Evolutionary conservation across 164 flowering plant genomes (phyloP).

Genomic region (Warburgia ugandensis): DNA sequence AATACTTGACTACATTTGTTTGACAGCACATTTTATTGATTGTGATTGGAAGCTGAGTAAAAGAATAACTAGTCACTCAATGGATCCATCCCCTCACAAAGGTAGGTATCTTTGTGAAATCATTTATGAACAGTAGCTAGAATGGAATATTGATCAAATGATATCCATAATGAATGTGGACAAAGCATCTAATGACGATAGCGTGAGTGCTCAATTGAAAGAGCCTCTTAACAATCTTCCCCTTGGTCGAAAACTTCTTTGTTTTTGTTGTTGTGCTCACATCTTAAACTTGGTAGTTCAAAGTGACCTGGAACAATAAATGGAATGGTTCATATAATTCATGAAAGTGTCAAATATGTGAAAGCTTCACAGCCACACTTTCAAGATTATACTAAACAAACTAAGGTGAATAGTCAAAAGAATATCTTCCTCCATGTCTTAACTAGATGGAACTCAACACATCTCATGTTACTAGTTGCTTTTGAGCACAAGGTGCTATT

Average conservation of each 20-base stretch:
- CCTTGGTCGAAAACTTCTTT: background rate
- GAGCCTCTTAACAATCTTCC: too few relatives aligned
- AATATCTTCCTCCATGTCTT: constrained; percentile 13
- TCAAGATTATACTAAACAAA: background rate
- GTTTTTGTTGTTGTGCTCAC: background rate
- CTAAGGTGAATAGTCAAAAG: background rate
- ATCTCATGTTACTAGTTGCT: background rate
- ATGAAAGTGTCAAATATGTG: background rate
- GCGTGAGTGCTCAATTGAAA: too few relatives aligned
- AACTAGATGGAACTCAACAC: too few relatives aligned
- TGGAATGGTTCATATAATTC: background rate
- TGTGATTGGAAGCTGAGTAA: background rate
- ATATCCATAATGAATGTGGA: background rate
- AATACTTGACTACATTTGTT: background rate
- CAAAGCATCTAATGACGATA: background rate
- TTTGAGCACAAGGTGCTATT: background rate
- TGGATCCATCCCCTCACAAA: background rate
- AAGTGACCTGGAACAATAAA: background rate
- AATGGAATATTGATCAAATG: background rate
- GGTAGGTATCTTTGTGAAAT: background rate
- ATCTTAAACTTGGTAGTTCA: constrained; percentile 1
- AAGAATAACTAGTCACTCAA: background rate
- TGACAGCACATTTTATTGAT: background rate
- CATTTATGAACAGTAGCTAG: too few relatives aligned
- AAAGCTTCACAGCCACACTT: background rate